Base-by-base conservation (phyloP, 441 rosid genomes). In the Adansonia rubrostipa region DNA sequence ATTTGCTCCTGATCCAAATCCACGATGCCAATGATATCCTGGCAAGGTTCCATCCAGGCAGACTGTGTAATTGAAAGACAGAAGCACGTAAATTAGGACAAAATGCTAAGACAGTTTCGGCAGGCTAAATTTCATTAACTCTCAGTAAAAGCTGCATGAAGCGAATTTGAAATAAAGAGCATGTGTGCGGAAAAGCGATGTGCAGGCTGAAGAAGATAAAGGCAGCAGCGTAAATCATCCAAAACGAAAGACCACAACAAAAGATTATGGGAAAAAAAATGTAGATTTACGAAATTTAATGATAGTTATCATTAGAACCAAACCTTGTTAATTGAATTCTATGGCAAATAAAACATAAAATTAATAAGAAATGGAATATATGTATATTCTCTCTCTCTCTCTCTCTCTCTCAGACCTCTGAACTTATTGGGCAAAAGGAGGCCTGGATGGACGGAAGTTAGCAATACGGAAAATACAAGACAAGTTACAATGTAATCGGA, bases 31-130 rank as follows among this genome's bases (percentile, higher is more conserved):
- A 85, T 96, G 99, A 82, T 96, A 96, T 45, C 98, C 99, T 36
- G 99, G 99, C 80, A 93, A 81, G 61, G 98, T 90, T 85, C 99
- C 99, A 89, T 94, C 99, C 86, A 94, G 86, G 84, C 99, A 96
- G 58, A 96, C 99, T 96, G 90, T 63, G 72, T 69, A 33, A 77
- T 77, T 76, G 73, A 76, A 44, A 78, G 15, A 58, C 44, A 81
- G 48, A 50, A n/a, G 7, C 1, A 44, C 19, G 51, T n/a, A 15
- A 11, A 83, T 71, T 77, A 76, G 77, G 69, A 64, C 78, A 64
- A 76, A 9, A 50, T 9, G 40, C 22, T 20, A 45, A 70, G 9
- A 63, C 13, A 64, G 63, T 78, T 64, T 74, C 72, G 66, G 63
- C 57, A 47, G n/a, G 40, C 58, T 61, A 42, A 73, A 57, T 15